Evolutionary conservation across 1,284 basidiomycete genomes (phyloP).

Genomic region (Puccinia triticina): DNA sequence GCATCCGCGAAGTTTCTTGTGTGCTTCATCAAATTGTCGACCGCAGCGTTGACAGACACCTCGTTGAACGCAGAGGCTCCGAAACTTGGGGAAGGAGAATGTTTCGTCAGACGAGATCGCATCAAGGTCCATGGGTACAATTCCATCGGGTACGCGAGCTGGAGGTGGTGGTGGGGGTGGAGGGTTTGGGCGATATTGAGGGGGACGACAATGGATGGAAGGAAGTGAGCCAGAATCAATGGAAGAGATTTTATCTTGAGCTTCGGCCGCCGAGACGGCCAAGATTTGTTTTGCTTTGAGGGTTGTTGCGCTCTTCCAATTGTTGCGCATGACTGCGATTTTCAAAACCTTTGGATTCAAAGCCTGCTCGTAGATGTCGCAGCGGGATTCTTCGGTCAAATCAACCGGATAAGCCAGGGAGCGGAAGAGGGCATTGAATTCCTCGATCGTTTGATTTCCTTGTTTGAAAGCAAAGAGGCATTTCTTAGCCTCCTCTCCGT

Average conservation of each 20-base stretch:
- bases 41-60: background rate
- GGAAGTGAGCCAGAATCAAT: background rate
- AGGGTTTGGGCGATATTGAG: background rate
- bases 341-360: conserved; percentile 11
- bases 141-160: background rate
- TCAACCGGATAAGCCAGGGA: background rate
- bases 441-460: background rate
- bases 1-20: background rate
- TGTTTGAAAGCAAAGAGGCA: background rate
- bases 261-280: background rate
- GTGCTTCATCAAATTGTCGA: background rate
- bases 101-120: background rate
- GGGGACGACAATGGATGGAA: background rate
- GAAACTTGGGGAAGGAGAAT: background rate
- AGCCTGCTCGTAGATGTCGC: conserved; percentile 16
- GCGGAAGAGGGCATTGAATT: conserved; percentile 15
- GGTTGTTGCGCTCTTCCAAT: background rate
- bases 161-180: background rate
- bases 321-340: background rate
- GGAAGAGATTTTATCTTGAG: background rate
- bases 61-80: background rate
- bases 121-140: background rate
- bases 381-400: conserved; percentile 6
- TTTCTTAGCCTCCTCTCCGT: conserved; percentile 18
- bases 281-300: background rate